Evolutionary conservation across 805 yeast species (phyloP).

Genomic region (Myxozyma geophila): DNA sequence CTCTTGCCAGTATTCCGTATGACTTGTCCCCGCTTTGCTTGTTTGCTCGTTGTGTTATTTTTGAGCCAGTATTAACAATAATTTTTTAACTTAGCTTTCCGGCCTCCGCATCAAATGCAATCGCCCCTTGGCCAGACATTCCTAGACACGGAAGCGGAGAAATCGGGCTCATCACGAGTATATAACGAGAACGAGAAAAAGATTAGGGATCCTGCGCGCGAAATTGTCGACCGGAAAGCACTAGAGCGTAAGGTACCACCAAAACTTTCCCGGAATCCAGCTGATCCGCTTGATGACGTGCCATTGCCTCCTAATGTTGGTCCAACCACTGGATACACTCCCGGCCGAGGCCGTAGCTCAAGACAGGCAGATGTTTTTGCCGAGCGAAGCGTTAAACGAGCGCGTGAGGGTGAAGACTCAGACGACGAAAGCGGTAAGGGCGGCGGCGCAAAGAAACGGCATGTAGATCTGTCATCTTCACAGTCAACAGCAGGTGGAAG

Average conservation of each 20-base stretch:
- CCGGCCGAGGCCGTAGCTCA: slow-evolving; percentile 22
- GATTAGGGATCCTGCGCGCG: slow-evolving; percentile 30
- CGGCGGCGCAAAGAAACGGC: slow-evolving; percentile 16
- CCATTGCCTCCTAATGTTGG: slow-evolving; percentile 27
- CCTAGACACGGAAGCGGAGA: slow-evolving; percentile 32
- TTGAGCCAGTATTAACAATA: too few relatives aligned
- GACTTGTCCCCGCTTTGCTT: neutral
- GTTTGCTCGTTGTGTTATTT: neutral
- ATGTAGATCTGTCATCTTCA: slow-evolving; percentile 13
- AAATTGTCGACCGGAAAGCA: slow-evolving; percentile 21
- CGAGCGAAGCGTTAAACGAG: slow-evolving; percentile 20
- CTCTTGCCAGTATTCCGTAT: slow-evolving; percentile 36
- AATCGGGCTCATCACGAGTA: slow-evolving; percentile 37
- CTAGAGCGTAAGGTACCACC: slow-evolving; percentile 13
- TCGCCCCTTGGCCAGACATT: slow-evolving; percentile 38
- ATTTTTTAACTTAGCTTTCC: slow-evolving; percentile 25
- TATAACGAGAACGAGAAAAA: slow-evolving; percentile 5
- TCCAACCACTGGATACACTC: slow-evolving; percentile 21
- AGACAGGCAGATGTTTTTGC: neutral
- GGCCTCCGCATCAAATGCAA: slow-evolving; percentile 36
- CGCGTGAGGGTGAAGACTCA: slow-evolving; percentile 22
- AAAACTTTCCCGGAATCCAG: slow-evolving; percentile 15
- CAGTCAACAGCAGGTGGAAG: neutral
- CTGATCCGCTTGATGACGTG: slow-evolving; percentile 21
- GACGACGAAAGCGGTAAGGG: slow-evolving; percentile 4